A percentile compares a stretch with the other conserved stretches of the same genome.
These are phyloP conservation scores for Aureobasidium sp. DNA, from an alignment of 2,329 filamentous ascomycete genomes.

Conservation along the genomic window DNA sequence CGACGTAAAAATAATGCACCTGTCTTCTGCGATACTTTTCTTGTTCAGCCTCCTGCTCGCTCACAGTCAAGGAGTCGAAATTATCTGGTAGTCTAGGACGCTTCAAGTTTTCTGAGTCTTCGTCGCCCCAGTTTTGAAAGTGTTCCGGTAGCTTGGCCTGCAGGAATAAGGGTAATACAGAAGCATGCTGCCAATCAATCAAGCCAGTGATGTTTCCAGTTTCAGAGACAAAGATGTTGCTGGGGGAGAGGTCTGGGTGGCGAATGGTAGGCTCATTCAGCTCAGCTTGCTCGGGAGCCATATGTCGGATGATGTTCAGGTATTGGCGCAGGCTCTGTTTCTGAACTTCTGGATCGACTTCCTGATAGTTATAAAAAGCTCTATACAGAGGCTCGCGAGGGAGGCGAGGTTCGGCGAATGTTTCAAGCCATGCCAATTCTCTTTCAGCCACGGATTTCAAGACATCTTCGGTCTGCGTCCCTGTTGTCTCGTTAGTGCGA, in stretches of 20 bases:
- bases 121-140: slow-evolving; percentile 34
- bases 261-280: too few relatives aligned
- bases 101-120: background rate
- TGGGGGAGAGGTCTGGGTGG: too few relatives aligned
- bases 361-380: slow-evolving; percentile 19
- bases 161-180: slow-evolving; percentile 31
- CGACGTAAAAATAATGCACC: too few relatives aligned
- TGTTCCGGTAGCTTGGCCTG: slow-evolving; percentile 29
- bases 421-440: slow-evolving; percentile 24
- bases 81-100: background rate
- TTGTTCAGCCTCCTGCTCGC: too few relatives aligned
- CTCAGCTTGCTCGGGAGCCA: too few relatives aligned
- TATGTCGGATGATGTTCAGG: too few relatives aligned
- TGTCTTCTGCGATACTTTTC: too few relatives aligned
- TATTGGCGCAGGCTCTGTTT: too few relatives aligned
- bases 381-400: slow-evolving; percentile 25
- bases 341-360: too few relatives aligned
- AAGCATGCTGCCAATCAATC: slow-evolving; percentile 35
- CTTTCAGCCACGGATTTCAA: slow-evolving; percentile 24
- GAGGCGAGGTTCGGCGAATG: slow-evolving; percentile 23
- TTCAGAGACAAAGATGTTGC: slow-evolving; percentile 11
- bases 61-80: too few relatives aligned
- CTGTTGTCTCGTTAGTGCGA: slow-evolving; percentile 18
- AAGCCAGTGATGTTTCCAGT: slow-evolving; percentile 26
- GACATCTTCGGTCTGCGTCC: slow-evolving; percentile 17